phyloP scores from a whole-genome alignment of 2,329 filamentous ascomycete species.

The Geosmithia flava region DNA sequence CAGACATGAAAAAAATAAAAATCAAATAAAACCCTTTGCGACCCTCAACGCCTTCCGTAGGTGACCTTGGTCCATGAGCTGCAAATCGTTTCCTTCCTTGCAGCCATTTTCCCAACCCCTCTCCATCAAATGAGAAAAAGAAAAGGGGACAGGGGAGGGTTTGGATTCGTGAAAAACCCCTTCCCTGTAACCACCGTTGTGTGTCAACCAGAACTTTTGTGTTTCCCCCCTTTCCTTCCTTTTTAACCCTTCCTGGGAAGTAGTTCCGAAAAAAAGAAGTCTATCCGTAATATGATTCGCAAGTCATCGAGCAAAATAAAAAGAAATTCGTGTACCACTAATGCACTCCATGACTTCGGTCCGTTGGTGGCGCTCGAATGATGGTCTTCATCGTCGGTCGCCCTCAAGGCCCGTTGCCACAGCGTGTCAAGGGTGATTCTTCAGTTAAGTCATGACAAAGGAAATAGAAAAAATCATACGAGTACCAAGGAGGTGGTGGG shows the following conservation, averaged over 20 bases:
- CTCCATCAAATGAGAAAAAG: constrained; percentile 5
- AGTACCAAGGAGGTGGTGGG: background rate
- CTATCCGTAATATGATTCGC: constrained; percentile 21
- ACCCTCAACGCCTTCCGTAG: constrained; percentile 25
- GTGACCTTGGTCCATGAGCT: constrained; percentile 12
- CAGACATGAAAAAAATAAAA: constrained; percentile 8
- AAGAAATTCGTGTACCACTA: background rate
- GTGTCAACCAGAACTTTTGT: constrained; percentile 15
- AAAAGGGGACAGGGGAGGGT: background rate
- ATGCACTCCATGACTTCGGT: background rate
- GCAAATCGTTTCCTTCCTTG: background rate
- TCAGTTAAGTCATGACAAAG: constrained; percentile 9
- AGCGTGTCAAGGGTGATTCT: background rate
- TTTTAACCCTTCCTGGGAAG: constrained; percentile 14
- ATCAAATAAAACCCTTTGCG: constrained; percentile 5
- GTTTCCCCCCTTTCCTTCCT: constrained; percentile 10
- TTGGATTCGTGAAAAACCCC: background rate
- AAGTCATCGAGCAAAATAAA: background rate
- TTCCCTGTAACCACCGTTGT: background rate
- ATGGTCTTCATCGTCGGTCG: background rate
- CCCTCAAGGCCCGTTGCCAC: too few species aligned
- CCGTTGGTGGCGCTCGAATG: background rate
- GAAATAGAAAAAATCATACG: constrained; percentile 9
- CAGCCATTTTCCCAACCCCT: constrained; percentile 2
- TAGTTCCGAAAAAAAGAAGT: constrained; percentile 22